Base-by-base conservation (phyloP, 1,139 yeast species). In the Geotrichum phurueaensis region DNA sequence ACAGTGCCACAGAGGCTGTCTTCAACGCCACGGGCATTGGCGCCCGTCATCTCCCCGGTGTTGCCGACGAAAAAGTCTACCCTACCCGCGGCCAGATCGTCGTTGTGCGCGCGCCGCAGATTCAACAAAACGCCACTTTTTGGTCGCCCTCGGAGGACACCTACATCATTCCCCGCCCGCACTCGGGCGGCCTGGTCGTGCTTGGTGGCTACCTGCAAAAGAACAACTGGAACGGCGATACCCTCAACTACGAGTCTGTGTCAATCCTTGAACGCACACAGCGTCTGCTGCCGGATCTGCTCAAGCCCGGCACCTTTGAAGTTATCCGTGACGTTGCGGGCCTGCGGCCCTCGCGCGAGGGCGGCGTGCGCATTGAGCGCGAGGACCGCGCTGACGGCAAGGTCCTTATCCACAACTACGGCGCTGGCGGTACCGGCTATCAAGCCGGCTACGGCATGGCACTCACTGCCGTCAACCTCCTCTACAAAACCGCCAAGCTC, bases 371-470 rank as follows among this genome's bases (percentile, higher is more conserved):
- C 61, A 80, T 87, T 53, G 91, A 85, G 68, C 71, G 72, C 49
- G 84, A 83, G 65, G 90, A 85, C 68, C 71, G 72, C 51, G 84
- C 83, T 65, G 63, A 60, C 1, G 66, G 77, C 15, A 76, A 64
- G 56, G 62, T 75, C 1, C 65, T 84, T 23, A 74, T 86, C 18
- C 91, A 86, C 69, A 85, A 86, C 71, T 86, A 86, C 68, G 95
- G 95, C 36, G 89, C 91, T 9, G 79, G 85, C 51, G 95, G 95
- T 0, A 83, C 86, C 61, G 95, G 95, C 1, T 87, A 83, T 73
- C 92, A 86, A 72, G 81, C 87, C 3, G 90, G 90, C 0, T 77
- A 80, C 29, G 90, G 88, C 1, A 85, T 86, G 86, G 82, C 84
- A 1, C 67, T 72, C 52, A 74, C 73, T 57, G 86, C 84, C 2